Evolutionary conservation across 176 grass and related monocot species (phyloP), one percentile per base, ranked within the genome.

Genomic region (Aegilops tauschii): DNA sequence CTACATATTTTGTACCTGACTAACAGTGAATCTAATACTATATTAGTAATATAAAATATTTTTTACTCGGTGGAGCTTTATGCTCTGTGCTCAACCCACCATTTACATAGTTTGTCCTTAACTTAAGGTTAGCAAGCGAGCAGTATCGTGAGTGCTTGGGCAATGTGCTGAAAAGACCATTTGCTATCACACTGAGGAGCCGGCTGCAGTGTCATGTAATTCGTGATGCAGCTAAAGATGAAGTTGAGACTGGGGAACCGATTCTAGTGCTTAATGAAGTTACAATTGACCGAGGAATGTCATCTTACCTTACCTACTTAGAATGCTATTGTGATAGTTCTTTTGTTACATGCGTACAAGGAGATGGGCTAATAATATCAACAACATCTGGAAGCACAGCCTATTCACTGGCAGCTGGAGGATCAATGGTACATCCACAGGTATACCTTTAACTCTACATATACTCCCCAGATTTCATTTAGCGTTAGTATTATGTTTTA

Each of bases 401-500:
- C 62, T 95, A 95, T 69, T 95, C 93, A 30, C 78, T 95, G 64
- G 93, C 93, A 82, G 93, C 93, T 78, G 93, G 93, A 83, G 93
- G 91, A 65, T 95, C 91, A 30, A 95, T 93, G 93, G 93, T 95
- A 75, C 93, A 95, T 89, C 93, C 93, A 42, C 93, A 95, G 91
- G 93, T 86, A 92, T 50, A 65, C 27, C 45, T 34, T 25, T 64
- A 49, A 59, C 21, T 66, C 12, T 82, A 37, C 47, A 70, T 58
- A 12, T 63, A 27, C 27, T 74, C 63, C 61, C 27, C 12, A 61
- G 25, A 81, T 86, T 79, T 71, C 79, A 36, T 50, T 77, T 71
- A 65, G 14, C 65, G 40, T 59, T 39, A 65, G 20, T 78, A 42
- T 88, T 71, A 6, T 44, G 20, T 82, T 56, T 79, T 82, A 52